Evolutionary conservation across 352 stramenopile genomes (phyloP), one percentile per base, ranked within the genome.

Genomic region (Globisporangium ultimum): DNA sequence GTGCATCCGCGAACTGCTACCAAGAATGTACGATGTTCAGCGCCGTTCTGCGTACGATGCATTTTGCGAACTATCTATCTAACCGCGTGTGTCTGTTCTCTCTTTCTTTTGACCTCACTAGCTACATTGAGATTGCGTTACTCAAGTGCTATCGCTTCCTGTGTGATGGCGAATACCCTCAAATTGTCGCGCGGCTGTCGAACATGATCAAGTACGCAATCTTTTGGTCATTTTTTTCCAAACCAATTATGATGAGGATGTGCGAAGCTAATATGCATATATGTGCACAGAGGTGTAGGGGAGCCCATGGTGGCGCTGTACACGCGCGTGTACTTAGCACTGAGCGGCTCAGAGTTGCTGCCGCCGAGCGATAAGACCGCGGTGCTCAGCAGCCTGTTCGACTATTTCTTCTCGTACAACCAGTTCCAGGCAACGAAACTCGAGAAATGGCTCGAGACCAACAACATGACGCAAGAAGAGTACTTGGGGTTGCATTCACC

Each of bases 1-100:
- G 15, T 97, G 89, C 62, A 97, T 98, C 56, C 84, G 90, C 47
- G 90, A 97, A 57, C 79, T 98, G 20, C 67, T 97, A 38, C 91
- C 91, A 12, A 80, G 91, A 42, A 94, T 98, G 74, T 96, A 81
- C 9, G 7, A 2, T 45, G 40, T n/a, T 14, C 8, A 36, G 24
- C 2, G 32, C 17, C 21, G 11, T 36, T 40, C 38, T 41, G 5
- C 14, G 13, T 46, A 4, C n/a, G 13, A 41, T 53, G 43, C 28
- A 36, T 36, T 8, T 10, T 10, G 5, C 8, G 28, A 10, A 10
- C 3, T 36, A 10, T 36, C 5, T 10, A 36, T 11, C 28, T 36
- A 36, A 36, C 28, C 28, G 28, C 28, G 28, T 36, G 5, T 36
- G 7, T 36, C 3, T 36, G 3, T 36, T 36, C 28, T 36, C 28